A percentile compares a stretch with the other conserved stretches of the same genome.
Evolutionary conservation across 768 basidiomycete species (phyloP).

Genomic region (Suillus brevipes): DNA sequence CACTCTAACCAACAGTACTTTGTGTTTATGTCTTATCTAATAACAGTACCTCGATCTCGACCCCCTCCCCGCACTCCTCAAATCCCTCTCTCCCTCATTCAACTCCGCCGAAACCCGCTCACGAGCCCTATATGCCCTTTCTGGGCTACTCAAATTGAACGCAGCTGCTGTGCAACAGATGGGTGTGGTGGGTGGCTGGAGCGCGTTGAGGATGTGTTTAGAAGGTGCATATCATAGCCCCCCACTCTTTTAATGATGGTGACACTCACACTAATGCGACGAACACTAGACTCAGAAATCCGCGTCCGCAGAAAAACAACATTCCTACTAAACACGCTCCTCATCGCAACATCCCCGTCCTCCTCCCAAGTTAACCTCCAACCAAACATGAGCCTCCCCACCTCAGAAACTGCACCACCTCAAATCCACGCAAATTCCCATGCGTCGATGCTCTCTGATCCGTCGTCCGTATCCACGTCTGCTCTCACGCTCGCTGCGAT

Average conservation of each 20-base stretch:
- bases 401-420: conserved; percentile 28
- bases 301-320: not conserved
- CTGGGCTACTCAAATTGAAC: conserved; percentile 78
- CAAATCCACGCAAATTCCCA: conserved; percentile 49
- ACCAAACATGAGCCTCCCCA: conserved; percentile 22
- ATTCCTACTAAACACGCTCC: not conserved
- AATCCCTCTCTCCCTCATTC: conserved; percentile 56
- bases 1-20: conserved; percentile 7
- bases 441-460: not conserved
- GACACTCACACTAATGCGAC: not conserved
- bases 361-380: not conserved
- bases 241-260: not conserved
- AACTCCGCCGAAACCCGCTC: conserved; percentile 58
- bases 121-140: conserved; percentile 83
- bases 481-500: not conserved
- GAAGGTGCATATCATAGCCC: conserved; percentile 39
- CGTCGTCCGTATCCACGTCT: conserved; percentile 20
- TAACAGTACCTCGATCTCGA: conserved; percentile 60
- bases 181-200: conserved; percentile 60
- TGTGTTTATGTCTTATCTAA: not conserved
- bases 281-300: not conserved
- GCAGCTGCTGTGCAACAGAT: conserved; percentile 61
- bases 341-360: too few species aligned
- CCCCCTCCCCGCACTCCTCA: conserved; percentile 64
- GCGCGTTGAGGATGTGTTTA: conserved; percentile 54